Conservation (phyloP, 768 basidiomycete species). For the Royoungia palumana region DNA sequence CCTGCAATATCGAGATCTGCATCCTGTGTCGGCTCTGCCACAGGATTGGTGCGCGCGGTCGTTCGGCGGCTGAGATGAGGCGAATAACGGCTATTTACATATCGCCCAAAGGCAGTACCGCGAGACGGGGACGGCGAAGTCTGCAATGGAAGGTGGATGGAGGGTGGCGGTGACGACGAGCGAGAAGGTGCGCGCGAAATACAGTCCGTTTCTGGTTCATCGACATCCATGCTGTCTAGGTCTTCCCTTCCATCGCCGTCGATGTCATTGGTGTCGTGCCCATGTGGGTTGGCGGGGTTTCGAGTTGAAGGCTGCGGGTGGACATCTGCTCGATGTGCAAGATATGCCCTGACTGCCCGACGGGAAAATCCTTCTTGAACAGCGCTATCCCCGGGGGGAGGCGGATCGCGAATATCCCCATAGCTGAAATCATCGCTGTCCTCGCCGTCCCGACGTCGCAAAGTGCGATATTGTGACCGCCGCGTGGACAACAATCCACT, state of each 20-base stretch:
- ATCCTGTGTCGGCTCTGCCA: conserved; percentile 14
- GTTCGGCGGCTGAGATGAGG: conserved; percentile 19
- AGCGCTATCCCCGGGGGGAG: conserved; percentile 50
- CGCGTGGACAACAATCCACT: conserved; percentile 16
- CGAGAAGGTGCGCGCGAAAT: conserved; percentile 49
- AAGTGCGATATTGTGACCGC: conserved; percentile 18
- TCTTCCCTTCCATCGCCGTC: conserved; percentile 32
- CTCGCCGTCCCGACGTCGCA: conserved; percentile 21
- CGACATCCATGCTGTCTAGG: conserved; percentile 47
- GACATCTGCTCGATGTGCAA: conserved; percentile 21
- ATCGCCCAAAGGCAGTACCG: conserved; percentile 16
- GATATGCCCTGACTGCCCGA: conserved; percentile 43
- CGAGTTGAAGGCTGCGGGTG: conserved; percentile 21
- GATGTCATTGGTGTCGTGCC: conserved; percentile 20
- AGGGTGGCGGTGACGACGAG: conserved; percentile 46
- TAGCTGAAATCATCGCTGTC: conserved; percentile 34
- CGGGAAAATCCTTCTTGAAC: conserved; percentile 53
- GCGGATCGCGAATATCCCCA: conserved; percentile 54
- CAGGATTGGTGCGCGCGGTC: conserved; percentile 7
- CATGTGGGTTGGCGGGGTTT: conserved; percentile 10
- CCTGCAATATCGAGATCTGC: conserved; percentile 58
- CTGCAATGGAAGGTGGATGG: conserved; percentile 30
- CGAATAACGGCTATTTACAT: conserved; percentile 17
- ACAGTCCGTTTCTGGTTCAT: conserved; percentile 51
- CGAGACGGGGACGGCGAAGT: conserved; percentile 21